phyloP scores from a whole-genome alignment of 2,329 filamentous ascomycete species.

The Aspergillus costaricaensis region DNA sequence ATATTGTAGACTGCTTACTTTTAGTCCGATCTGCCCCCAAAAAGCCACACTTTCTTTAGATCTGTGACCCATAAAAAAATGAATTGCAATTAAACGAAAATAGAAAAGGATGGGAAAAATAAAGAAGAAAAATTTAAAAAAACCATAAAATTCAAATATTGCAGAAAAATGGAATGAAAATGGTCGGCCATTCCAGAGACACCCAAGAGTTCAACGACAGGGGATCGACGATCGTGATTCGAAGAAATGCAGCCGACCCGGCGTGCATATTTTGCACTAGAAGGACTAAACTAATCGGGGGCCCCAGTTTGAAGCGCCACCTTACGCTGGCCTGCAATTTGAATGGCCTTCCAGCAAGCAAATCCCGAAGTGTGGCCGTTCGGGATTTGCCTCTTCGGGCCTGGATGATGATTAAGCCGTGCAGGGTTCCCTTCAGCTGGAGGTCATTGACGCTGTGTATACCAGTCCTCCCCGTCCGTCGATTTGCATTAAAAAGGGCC shows the following conservation, averaged over 20 bases:
- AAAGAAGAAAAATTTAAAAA: neutral
- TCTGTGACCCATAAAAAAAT: neutral
- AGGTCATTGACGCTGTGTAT: slow-evolving; percentile 24
- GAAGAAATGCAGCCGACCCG: neutral
- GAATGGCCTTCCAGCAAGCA: slow-evolving; percentile 18
- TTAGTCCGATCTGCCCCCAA: neutral
- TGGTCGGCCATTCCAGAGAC: neutral
- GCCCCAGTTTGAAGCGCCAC: neutral
- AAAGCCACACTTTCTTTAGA: neutral
- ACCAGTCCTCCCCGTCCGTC: slow-evolving; percentile 33
- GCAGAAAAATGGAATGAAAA: neutral
- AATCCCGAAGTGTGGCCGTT: slow-evolving; percentile 32
- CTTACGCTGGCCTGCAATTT: slow-evolving; percentile 3
- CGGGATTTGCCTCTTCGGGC: slow-evolving; percentile 37
- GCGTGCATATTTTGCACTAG: slow-evolving; percentile 2
- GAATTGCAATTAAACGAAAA: neutral
- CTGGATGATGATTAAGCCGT: slow-evolving; percentile 33
- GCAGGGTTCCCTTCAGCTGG: slow-evolving; percentile 15
- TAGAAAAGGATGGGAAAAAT: neutral
- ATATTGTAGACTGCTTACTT: no score
- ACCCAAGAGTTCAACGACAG: neutral
- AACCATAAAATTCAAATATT: neutral
- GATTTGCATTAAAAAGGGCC: slow-evolving; percentile 15
- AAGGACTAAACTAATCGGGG: neutral
- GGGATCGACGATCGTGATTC: neutral